Evolutionary conservation across 2,329 filamentous ascomycete genomes (phyloP).

Genomic region (Remersonia thermophila): DNA sequence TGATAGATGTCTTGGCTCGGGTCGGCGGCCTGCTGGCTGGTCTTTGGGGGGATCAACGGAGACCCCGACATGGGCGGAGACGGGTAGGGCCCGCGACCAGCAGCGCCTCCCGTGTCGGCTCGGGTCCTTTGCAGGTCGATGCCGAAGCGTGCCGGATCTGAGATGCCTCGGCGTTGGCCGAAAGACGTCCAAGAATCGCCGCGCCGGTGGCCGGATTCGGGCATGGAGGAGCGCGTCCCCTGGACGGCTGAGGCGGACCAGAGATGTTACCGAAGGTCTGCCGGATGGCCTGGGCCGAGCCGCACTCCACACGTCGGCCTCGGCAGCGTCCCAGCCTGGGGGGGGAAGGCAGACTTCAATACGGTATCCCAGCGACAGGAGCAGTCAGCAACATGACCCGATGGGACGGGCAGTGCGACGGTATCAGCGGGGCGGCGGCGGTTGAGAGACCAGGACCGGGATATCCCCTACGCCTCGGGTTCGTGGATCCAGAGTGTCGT

Average conservation of each 20-base stretch:
- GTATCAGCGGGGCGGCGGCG: conserved; percentile 2
- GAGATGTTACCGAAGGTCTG: conserved; percentile 16
- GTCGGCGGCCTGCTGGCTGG: conserved; percentile 44
- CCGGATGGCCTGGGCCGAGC: conserved; percentile 10
- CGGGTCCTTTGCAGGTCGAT: conserved; percentile 44
- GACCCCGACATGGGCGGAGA: conserved; percentile 66
- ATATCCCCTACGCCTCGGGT: conserved; percentile 1
- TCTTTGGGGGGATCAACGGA: conserved; percentile 47
- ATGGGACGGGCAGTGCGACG: conserved; percentile 6
- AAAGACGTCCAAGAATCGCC: conserved; percentile 35
- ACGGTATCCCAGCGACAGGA: conserved; percentile 11
- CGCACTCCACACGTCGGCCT: conserved; percentile 10
- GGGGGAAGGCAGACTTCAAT: conserved; percentile 15
- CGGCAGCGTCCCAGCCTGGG: conserved; percentile 9
- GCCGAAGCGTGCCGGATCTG: conserved; percentile 41
- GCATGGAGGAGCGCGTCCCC: conserved; percentile 35
- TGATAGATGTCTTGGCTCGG: conserved; percentile 38
- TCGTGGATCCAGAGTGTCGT: neutral
- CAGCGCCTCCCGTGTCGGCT: conserved; percentile 41
- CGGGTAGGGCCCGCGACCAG: conserved; percentile 50
- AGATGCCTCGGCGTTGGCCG: conserved; percentile 47
- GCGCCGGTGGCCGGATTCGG: conserved; percentile 33
- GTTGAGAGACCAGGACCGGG: conserved; percentile 5
- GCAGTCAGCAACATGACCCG: conserved; percentile 18
- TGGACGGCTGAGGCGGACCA: conserved; percentile 14